Evolutionary conservation across 495 filamentous ascomycete species (phyloP), one percentile per base, ranked within the genome.

Genomic region (Viridothelium virens): DNA sequence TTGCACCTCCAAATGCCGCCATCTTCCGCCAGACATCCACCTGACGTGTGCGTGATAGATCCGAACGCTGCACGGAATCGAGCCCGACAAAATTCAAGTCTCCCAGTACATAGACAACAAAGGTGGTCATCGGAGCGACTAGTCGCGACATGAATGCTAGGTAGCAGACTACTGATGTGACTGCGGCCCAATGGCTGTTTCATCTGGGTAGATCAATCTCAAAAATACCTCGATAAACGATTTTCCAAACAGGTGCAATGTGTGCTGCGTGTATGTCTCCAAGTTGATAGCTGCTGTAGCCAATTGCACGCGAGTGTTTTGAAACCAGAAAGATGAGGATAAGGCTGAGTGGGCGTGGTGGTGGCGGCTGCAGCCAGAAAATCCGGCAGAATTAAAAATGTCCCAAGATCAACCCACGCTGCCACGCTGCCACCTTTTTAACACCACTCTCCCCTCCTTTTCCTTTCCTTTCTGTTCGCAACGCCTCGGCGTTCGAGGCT

Each of bases 341-440:
- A 10, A 31, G 11, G 18, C 11, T 10, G 11, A 11, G 31, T 36
- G 53, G 5, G 18, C 25, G 12, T 5, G 25, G 14, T 5, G 31
- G 25, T 36, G n/a, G 53, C 31, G 53, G 53, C 53, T n/a, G 16
- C 11, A 18, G n/a, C 14, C 53, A 59, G 14, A 59, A 59, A 59
- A 4, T 59, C 18, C 53, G 53, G 53, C 53, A 59, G 53, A 59
- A 59, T 59, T 7, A 11, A 59, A 59, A 59, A n/a, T 7, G 10
- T 9, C 53, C 25, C 25, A 25, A 25, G 25, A 25, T 25, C 25
- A 25, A 25, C 25, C 25, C 25, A 25, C 25, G 25, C 25, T 25
- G 25, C 25, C 25, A 25, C 25, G 25, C 25, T 25, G 25, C 9
- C 5, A 16, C 48, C 25, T 18, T 5, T 18, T 5, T 53, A 33